Conservation (phyloP, 768 basidiomycete genomes). For the Lentinula edodes region DNA sequence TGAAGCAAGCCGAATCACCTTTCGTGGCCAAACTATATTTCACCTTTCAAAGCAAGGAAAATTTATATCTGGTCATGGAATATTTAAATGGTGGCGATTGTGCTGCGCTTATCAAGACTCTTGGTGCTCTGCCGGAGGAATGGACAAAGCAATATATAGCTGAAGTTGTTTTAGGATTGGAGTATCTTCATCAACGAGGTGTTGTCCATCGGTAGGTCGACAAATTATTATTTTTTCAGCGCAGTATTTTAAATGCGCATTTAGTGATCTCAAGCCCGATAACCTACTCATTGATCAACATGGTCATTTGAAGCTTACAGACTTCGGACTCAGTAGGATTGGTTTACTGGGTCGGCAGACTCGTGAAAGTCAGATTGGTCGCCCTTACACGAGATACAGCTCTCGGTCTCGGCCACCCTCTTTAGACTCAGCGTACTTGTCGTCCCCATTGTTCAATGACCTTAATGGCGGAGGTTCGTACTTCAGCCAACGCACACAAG, state of each 20-base stretch:
- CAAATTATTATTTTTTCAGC: slow-evolving; percentile 4
- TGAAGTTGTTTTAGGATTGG: slow-evolving; percentile 90
- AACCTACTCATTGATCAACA: slow-evolving; percentile 95
- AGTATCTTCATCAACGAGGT: slow-evolving; percentile 93
- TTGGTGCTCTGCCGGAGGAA: slow-evolving; percentile 92
- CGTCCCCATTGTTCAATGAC: slow-evolving; percentile 68
- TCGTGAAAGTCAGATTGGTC: slow-evolving; percentile 53
- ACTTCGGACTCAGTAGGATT: slow-evolving; percentile 95
- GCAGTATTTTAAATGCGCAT: slow-evolving; percentile 3
- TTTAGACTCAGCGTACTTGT: slow-evolving; percentile 72
- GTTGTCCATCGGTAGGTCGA: slow-evolving; percentile 88
- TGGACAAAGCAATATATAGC: slow-evolving; percentile 97
- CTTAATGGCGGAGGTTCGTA: slow-evolving; percentile 65
- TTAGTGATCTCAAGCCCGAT: slow-evolving; percentile 94
- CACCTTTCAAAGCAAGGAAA: slow-evolving; percentile 99
- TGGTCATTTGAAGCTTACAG: slow-evolving; percentile 96
- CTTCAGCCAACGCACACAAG: slow-evolving; percentile 63
- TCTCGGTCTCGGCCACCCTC: slow-evolving; percentile 80
- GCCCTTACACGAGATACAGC: slow-evolving; percentile 46
- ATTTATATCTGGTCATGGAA: slow-evolving; percentile 98
- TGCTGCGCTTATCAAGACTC: slow-evolving; percentile 90
- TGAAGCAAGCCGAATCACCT: slow-evolving; percentile 98
- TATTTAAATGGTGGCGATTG: slow-evolving; percentile 98
- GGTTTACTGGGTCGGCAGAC: slow-evolving; percentile 98
- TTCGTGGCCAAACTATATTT: slow-evolving; percentile 98